Evolutionary conservation across 495 filamentous ascomycete species (phyloP).

Genomic region (Viridothelium virens): DNA sequence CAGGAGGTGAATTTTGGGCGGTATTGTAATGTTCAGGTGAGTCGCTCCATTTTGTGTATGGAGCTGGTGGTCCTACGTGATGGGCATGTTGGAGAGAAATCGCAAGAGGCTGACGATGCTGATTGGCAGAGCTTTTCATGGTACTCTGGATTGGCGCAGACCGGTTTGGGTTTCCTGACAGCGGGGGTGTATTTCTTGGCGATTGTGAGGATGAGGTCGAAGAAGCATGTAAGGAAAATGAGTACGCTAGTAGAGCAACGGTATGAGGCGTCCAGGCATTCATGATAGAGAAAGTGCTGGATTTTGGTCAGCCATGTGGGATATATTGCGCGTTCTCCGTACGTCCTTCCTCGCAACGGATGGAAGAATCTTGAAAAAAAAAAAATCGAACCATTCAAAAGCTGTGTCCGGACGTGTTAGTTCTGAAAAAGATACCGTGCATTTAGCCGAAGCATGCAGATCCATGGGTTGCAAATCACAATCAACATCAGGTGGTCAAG

Average conservation of each 20-base stretch:
- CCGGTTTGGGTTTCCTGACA: conserved; percentile 23
- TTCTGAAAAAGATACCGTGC: no score
- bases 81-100: not conserved
- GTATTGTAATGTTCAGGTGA: conserved; percentile 32
- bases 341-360: no score
- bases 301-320: no score
- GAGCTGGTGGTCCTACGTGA: no score
- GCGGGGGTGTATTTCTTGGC: conserved; percentile 26
- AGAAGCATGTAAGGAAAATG: conserved; percentile 20
- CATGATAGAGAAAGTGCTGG: not conserved
- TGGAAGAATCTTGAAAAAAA: no score
- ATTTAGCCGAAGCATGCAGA: no score
- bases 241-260: conserved; percentile 4
- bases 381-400: no score
- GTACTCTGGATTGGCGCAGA: conserved; percentile 30
- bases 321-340: no score
- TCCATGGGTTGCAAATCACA: no score
- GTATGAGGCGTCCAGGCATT: not conserved
- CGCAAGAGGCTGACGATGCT: not conserved
- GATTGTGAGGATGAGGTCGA: conserved; percentile 23
- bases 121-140: conserved; percentile 24
- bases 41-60: conserved; percentile 1
- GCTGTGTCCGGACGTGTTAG: no score
- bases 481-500: no score
- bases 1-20: conserved; percentile 29